Conservation (phyloP, 2,329 filamentous ascomycete genomes). For the Gnomoniopsis smithogilvyi region DNA sequence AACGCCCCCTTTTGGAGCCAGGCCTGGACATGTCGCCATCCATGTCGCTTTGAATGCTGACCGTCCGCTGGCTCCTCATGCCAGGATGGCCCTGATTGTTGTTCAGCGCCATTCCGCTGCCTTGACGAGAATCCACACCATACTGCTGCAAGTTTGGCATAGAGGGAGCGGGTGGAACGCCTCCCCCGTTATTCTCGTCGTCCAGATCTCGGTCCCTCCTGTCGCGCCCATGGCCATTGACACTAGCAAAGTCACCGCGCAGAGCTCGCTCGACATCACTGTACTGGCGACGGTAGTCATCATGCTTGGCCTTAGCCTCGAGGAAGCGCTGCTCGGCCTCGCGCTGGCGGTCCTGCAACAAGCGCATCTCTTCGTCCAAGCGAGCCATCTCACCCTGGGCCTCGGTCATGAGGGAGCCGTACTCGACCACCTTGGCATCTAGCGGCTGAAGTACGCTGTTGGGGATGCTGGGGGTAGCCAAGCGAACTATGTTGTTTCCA, state of each 20-base stretch:
- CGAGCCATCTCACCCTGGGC: slow-evolving; percentile 38
- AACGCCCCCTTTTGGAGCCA: slow-evolving; percentile 14
- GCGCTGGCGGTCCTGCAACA: slow-evolving; percentile 37
- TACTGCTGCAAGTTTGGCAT: slow-evolving; percentile 9
- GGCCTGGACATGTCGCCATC: not conserved
- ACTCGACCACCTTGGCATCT: slow-evolving; percentile 42
- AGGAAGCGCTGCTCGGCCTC: slow-evolving; percentile 38
- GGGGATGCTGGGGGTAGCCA: slow-evolving; percentile 41
- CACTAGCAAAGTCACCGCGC: slow-evolving; percentile 31
- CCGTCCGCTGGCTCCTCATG: slow-evolving; percentile 16
- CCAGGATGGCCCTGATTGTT: slow-evolving; percentile 10
- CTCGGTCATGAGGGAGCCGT: slow-evolving; percentile 37
- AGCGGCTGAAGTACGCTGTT: slow-evolving; percentile 43
- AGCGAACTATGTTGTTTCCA: slow-evolving; percentile 37
- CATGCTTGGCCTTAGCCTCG: slow-evolving; percentile 41
- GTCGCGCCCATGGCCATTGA: not conserved
- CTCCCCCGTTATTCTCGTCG: not conserved
- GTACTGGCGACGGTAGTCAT: slow-evolving; percentile 41
- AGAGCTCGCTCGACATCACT: slow-evolving; percentile 39
- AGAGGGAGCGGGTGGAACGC: slow-evolving; percentile 8
- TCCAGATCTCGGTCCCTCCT: not conserved
- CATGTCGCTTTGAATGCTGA: slow-evolving; percentile 10
- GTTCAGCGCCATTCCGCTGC: not conserved
- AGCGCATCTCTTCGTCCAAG: slow-evolving; percentile 40
- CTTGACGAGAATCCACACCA: not conserved